A percentile compares a stretch with the other conserved stretches of the same genome.
phyloP scores from a whole-genome alignment of 2,329 filamentous ascomycete genomes.

The Xenoacremonium recifei region DNA sequence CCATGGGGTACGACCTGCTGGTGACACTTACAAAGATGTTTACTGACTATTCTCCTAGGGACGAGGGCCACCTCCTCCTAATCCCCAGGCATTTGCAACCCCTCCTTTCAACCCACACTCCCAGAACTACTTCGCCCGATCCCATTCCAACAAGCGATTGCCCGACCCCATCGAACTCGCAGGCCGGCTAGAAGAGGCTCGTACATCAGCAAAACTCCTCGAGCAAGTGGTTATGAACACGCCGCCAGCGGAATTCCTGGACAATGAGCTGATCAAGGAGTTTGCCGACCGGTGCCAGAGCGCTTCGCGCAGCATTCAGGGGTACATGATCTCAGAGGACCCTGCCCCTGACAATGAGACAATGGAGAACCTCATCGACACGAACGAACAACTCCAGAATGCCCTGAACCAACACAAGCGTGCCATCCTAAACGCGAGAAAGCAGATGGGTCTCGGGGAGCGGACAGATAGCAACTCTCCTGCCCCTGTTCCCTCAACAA shows the following conservation, averaged over 20 bases:
- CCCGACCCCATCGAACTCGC: conserved; percentile 76
- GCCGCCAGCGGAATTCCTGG: conserved; percentile 68
- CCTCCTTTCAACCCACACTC: conserved; percentile 34
- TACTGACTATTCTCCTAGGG: conserved; percentile 18
- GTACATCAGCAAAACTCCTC: conserved; percentile 87
- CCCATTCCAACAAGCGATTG: conserved; percentile 46
- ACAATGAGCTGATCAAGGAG: conserved; percentile 88
- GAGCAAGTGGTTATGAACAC: conserved; percentile 88
- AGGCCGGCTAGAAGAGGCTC: conserved; percentile 83
- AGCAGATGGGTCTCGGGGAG: conserved; percentile 45
- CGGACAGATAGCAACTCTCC: conserved; percentile 27
- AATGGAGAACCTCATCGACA: conserved; percentile 89
- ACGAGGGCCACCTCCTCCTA: too few species aligned
- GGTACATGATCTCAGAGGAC: conserved; percentile 77
- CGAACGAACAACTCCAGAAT: conserved; percentile 84
- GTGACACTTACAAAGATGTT: neutral
- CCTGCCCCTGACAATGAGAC: conserved; percentile 89
- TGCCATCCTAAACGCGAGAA: conserved; percentile 64
- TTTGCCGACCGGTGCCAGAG: conserved; percentile 83
- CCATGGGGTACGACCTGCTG: conserved; percentile 39
- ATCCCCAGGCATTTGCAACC: conserved; percentile 8
- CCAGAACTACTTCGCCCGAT: conserved; percentile 58
- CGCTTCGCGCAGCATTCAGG: conserved; percentile 78
- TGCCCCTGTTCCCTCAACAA: conserved; percentile 26
- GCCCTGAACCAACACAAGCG: conserved; percentile 83